Evolutionary conservation across 1,284 basidiomycete genomes (phyloP).

Genomic region (Ustilago hordei): DNA sequence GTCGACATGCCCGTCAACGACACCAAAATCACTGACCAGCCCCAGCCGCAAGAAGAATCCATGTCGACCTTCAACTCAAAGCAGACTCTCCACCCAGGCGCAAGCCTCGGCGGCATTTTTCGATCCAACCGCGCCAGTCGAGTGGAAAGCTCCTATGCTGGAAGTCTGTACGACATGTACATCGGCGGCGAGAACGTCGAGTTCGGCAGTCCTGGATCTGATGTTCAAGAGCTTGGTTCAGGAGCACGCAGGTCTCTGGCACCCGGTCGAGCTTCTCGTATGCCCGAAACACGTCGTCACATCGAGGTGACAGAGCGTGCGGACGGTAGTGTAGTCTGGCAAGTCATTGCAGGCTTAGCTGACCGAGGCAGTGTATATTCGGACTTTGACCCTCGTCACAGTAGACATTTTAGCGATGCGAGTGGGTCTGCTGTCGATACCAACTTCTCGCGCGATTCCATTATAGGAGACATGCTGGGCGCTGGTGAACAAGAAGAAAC

Average conservation of each 20-base stretch:
- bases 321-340: slow-evolving; percentile 63
- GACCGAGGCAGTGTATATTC: slow-evolving; percentile 55
- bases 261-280: slow-evolving; percentile 10
- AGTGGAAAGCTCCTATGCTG: slow-evolving; percentile 50
- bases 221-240: background rate
- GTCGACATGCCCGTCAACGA: background rate
- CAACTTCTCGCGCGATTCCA: background rate
- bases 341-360: slow-evolving; percentile 61
- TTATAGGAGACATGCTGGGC: slow-evolving; percentile 2
- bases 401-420: slow-evolving; percentile 16
- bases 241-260: slow-evolving; percentile 11
- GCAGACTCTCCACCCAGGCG: slow-evolving; percentile 26
- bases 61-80: slow-evolving; percentile 24
- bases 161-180: slow-evolving; percentile 63
- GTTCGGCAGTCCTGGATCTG: slow-evolving; percentile 22
- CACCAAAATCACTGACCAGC: background rate
- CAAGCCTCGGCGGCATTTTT: background rate
- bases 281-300: slow-evolving; percentile 35
- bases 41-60: background rate
- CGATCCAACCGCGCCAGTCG: slow-evolving; percentile 23
- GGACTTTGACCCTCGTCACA: slow-evolving; percentile 41
- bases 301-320: slow-evolving; percentile 65
- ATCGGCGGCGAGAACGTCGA: slow-evolving; percentile 26
- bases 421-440: background rate
- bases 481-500: background rate